Conservation (phyloP, 2,329 filamentous ascomycete species). For the Akanthomyces muscarius region DNA sequence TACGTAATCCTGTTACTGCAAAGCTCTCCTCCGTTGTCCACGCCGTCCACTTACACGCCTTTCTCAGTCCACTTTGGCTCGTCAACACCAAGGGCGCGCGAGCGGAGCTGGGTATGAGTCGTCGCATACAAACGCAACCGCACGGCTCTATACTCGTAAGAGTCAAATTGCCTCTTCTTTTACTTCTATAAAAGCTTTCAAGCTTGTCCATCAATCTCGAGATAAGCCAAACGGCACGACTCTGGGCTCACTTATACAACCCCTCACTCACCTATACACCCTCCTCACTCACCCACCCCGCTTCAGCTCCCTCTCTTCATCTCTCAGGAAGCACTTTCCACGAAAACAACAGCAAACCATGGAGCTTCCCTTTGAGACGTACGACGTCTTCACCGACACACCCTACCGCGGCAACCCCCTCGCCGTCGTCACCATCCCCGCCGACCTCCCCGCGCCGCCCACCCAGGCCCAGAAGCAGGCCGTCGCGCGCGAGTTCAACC, state of each 20-base stretch:
- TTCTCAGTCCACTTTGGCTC: conserved; percentile 4
- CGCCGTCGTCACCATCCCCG: conserved; percentile 53
- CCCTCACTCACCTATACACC: not conserved
- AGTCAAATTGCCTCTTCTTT: not conserved
- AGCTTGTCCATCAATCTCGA: no score
- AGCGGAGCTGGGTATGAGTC: conserved; percentile 11
- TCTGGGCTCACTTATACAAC: not conserved
- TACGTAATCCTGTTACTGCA: not conserved
- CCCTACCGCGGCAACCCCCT: conserved; percentile 56
- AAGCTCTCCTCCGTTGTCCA: not conserved
- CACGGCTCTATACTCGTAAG: not conserved
- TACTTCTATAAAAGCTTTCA: no score
- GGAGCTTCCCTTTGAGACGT: conserved; percentile 47
- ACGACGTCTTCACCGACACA: conserved; percentile 55
- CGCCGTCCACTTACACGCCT: not conserved
- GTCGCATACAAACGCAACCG: not conserved
- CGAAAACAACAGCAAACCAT: conserved; percentile 21
- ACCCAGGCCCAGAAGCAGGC: conserved; percentile 52
- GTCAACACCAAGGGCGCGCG: conserved; percentile 11
- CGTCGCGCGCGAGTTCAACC: conserved; percentile 60
- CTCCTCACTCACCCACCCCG: not conserved
- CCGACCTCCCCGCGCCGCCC: conserved; percentile 32
- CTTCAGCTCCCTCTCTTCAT: not conserved
- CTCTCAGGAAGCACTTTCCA: not conserved
- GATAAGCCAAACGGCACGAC: no score